phyloP scores from a whole-genome alignment of 2,329 filamentous ascomycete species.

The Graphium sp. region DNA sequence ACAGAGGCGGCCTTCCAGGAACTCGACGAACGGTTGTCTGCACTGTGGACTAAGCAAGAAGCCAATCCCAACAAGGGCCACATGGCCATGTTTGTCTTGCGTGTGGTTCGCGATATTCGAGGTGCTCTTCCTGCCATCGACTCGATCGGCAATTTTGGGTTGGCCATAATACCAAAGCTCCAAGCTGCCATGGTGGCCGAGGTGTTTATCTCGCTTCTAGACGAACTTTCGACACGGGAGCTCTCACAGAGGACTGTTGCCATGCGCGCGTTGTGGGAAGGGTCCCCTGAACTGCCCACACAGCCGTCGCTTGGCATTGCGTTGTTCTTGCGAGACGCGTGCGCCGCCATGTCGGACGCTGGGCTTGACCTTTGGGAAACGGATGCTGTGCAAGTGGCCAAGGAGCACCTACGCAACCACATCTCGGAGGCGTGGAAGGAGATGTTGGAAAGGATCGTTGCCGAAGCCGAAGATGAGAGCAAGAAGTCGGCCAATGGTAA shows the following conservation, averaged over 20 bases:
- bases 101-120: slow-evolving; percentile 59
- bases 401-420: slow-evolving; percentile 31
- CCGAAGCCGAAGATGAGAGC: slow-evolving; percentile 8
- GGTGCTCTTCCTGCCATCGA: slow-evolving; percentile 40
- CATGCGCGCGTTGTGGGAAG: slow-evolving; percentile 65
- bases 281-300: slow-evolving; percentile 53
- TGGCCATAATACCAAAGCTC: slow-evolving; percentile 43
- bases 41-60: slow-evolving; percentile 28
- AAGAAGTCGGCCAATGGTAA: slow-evolving; percentile 5
- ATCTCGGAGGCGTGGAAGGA: slow-evolving; percentile 31
- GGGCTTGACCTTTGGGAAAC: slow-evolving; percentile 74
- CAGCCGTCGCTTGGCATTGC: slow-evolving; percentile 66
- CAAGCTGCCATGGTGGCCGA: slow-evolving; percentile 42
- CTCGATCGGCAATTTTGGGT: slow-evolving; percentile 35
- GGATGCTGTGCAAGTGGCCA: slow-evolving; percentile 45
- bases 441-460: slow-evolving; percentile 16
- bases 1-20: slow-evolving; percentile 38
- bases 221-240: slow-evolving; percentile 23
- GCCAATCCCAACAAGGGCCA: slow-evolving; percentile 29
- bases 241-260: slow-evolving; percentile 30
- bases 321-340: slow-evolving; percentile 49
- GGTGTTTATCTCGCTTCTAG: slow-evolving; percentile 30
- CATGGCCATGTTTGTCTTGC: slow-evolving; percentile 50
- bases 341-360: slow-evolving; percentile 47
- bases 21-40: slow-evolving; percentile 36